Evolutionary conservation across 148 eudicot species (phyloP).

Genomic region (Amaranthus hypochondriacus): DNA sequence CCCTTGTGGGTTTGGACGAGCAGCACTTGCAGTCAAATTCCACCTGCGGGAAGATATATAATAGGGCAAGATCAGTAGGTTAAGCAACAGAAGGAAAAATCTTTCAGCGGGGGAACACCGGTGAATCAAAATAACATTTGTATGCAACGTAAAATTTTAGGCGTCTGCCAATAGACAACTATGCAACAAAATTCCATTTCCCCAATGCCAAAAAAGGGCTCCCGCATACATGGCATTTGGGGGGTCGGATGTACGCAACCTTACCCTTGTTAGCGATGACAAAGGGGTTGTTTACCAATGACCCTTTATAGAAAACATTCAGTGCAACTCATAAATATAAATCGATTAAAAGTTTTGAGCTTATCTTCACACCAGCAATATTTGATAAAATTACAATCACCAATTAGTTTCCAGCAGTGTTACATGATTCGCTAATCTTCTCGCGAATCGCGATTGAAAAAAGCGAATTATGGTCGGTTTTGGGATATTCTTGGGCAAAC

Average conservation of each 20-base stretch:
- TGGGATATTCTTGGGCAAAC: too few relatives aligned
- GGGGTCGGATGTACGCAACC: too few relatives aligned
- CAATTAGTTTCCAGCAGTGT: background rate
- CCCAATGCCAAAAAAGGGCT: too few relatives aligned
- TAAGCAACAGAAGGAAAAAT: conserved; percentile 6
- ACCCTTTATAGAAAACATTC: too few relatives aligned
- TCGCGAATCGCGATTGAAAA: background rate
- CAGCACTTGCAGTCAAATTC: conserved; percentile 94
- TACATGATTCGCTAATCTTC: too few relatives aligned
- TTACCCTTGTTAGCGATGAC: too few relatives aligned
- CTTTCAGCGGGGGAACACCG: background rate
- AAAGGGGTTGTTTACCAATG: too few relatives aligned
- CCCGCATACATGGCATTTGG: too few relatives aligned
- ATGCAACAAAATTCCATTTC: too few relatives aligned
- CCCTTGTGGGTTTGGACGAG: conserved; percentile 99
- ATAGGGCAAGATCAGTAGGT: conserved; percentile 22
- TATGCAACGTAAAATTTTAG: background rate
- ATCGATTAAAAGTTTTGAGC: background rate
- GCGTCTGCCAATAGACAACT: background rate
- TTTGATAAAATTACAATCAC: conserved; percentile 5
- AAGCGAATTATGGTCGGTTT: too few relatives aligned
- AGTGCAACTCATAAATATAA: background rate
- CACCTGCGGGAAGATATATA: conserved; percentile 36
- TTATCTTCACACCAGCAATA: background rate
- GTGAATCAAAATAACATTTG: background rate